Evolutionary conservation across 345 rosid genomes (phyloP).

Genomic region (Iberis pinnata): DNA sequence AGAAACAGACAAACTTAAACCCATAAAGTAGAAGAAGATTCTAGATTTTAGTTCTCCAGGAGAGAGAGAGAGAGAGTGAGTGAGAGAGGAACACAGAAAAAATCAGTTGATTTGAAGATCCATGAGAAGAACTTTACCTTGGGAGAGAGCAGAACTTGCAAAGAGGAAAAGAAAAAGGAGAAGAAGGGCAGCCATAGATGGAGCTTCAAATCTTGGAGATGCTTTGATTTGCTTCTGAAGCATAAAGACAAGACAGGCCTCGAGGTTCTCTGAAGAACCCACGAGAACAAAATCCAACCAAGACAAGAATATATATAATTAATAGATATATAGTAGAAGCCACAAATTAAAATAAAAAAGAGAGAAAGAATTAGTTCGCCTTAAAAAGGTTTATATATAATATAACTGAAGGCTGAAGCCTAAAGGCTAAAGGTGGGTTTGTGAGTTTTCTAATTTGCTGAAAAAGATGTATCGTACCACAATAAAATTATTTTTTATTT

Average conservation of each 20-base stretch:
- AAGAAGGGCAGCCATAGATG: slow-evolving; percentile 31
- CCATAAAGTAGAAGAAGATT: slow-evolving; percentile 12
- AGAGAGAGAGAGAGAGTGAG: background rate
- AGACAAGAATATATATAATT: slow-evolving; percentile 20
- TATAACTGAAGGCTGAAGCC: background rate
- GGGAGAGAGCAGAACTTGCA: slow-evolving; percentile 30
- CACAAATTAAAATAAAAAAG: background rate
- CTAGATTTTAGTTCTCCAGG: background rate
- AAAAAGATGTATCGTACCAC: slow-evolving; percentile 31
- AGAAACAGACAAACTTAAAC: slow-evolving; percentile 13
- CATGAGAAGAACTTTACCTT: slow-evolving; percentile 17
- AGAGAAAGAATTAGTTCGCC: slow-evolving; percentile 22
- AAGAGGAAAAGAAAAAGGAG: slow-evolving; percentile 29
- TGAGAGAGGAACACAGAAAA: background rate
- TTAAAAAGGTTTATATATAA: slow-evolving; percentile 19
- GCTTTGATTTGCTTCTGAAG: slow-evolving; percentile 27
- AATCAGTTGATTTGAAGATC: slow-evolving; percentile 10
- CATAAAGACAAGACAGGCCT: slow-evolving; percentile 31
- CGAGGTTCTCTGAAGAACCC: slow-evolving; percentile 32
- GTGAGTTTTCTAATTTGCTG: background rate
- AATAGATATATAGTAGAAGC: background rate
- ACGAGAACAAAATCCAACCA: slow-evolving; percentile 32
- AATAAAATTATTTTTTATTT: background rate
- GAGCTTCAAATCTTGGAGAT: slow-evolving; percentile 32
- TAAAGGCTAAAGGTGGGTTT: slow-evolving; percentile 19